phyloP scores from a whole-genome alignment of 2,329 filamentous ascomycete genomes.

The Trichocomaceae sp. region DNA sequence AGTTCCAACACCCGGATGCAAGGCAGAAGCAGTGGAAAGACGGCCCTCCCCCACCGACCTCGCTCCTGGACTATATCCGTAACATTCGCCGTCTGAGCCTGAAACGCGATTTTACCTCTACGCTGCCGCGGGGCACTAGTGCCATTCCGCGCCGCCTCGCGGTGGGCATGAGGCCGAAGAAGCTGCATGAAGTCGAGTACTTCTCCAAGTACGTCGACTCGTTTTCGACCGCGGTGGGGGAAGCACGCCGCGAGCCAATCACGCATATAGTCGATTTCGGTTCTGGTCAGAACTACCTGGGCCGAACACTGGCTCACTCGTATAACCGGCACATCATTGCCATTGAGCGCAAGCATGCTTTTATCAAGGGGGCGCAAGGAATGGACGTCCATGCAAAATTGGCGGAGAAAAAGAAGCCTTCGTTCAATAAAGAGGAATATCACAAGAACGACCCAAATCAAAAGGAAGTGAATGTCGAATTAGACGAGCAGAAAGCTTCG shows the following conservation, averaged over 20 bases:
- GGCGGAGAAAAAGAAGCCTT: slow-evolving; percentile 58
- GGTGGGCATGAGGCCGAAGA: slow-evolving; percentile 93
- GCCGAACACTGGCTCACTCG: slow-evolving; percentile 74
- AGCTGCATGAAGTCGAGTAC: slow-evolving; percentile 84
- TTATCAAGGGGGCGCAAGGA: slow-evolving; percentile 75
- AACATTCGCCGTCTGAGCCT: slow-evolving; percentile 65
- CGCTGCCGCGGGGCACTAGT: slow-evolving; percentile 31
- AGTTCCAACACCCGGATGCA: neutral
- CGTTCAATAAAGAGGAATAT: neutral
- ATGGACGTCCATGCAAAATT: slow-evolving; percentile 80
- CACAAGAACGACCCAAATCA: slow-evolving; percentile 52
- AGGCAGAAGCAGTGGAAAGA: slow-evolving; percentile 35
- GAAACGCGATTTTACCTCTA: slow-evolving; percentile 51
- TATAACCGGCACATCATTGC: slow-evolving; percentile 85
- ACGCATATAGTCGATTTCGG: slow-evolving; percentile 94
- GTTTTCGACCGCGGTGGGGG: slow-evolving; percentile 52
- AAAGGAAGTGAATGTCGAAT: slow-evolving; percentile 46
- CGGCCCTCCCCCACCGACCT: slow-evolving; percentile 42
- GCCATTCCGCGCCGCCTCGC: slow-evolving; percentile 64
- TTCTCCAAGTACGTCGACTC: slow-evolving; percentile 80
- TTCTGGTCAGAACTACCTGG: slow-evolving; percentile 93
- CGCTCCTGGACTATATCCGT: slow-evolving; percentile 64
- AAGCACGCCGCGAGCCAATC: slow-evolving; percentile 46
- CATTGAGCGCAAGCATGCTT: slow-evolving; percentile 79
- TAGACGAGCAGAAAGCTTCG: neutral